phyloP scores from a whole-genome alignment of 805 yeast species.

The Ogataea paradorogensis region DNA sequence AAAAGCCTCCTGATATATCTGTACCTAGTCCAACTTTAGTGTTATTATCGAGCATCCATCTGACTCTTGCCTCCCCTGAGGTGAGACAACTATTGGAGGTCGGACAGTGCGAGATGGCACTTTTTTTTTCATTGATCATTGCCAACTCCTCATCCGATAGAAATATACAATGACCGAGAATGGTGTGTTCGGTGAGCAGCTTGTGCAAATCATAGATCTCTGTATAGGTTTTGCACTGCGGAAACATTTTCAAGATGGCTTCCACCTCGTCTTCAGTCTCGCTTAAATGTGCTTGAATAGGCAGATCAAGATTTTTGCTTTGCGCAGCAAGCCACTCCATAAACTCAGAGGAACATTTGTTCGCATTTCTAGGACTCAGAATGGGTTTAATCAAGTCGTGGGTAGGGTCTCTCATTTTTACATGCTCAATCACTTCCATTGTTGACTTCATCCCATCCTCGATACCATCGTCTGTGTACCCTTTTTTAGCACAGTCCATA shows the following conservation, averaged over 20 bases:
- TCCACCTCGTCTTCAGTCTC: constrained; percentile 73
- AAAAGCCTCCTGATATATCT: constrained; percentile 69
- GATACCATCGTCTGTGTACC: constrained; percentile 10
- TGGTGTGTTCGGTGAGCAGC: constrained; percentile 58
- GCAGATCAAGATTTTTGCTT: constrained; percentile 36
- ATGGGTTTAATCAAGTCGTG: constrained; percentile 61
- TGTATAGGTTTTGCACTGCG: constrained; percentile 64
- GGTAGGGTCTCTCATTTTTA: constrained; percentile 47
- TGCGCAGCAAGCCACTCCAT: constrained; percentile 47
- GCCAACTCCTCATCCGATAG: constrained; percentile 58
- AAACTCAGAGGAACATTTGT: constrained; percentile 66
- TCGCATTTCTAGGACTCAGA: constrained; percentile 88
- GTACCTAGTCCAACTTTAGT: constrained; percentile 77
- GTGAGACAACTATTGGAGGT: constrained; percentile 79
- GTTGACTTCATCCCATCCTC: constrained; percentile 39
- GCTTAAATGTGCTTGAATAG: constrained; percentile 80
- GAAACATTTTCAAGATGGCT: constrained; percentile 68
- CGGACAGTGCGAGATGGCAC: constrained; percentile 88
- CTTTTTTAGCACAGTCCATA: constrained; percentile 57
- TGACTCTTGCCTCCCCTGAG: constrained; percentile 81
- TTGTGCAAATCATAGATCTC: constrained; percentile 65
- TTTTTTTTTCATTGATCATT: constrained; percentile 45
- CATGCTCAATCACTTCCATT: constrained; percentile 49
- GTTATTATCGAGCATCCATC: constrained; percentile 56
- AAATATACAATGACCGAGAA: constrained; percentile 85